phyloP scores from a whole-genome alignment of 1,139 yeast species.

The Eremothecium coryli region DNA sequence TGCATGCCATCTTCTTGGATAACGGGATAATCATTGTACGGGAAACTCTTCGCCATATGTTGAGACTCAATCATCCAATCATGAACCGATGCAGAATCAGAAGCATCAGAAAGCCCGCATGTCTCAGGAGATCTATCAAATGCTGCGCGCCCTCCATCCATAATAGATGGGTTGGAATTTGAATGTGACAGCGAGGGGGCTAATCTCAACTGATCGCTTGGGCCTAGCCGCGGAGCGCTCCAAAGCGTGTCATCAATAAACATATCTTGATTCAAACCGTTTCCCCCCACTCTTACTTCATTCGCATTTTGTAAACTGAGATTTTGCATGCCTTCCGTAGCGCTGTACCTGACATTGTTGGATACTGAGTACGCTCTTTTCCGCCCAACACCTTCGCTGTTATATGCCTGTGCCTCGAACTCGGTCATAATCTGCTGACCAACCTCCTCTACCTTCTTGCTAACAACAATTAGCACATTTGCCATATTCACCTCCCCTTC shows the following conservation, averaged over 20 bases:
- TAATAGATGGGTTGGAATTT: not conserved
- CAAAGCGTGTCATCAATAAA: constrained; percentile 28
- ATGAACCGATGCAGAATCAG: not conserved
- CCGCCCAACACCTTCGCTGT: not conserved
- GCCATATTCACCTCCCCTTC: constrained; percentile 33
- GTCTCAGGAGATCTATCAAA: not conserved
- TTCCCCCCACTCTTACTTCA: not conserved
- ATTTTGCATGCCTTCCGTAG: not conserved
- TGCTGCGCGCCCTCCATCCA: not conserved
- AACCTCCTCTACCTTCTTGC: constrained; percentile 28
- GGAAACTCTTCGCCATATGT: not conserved
- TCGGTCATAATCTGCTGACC: not conserved
- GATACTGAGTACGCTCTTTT: constrained; percentile 27
- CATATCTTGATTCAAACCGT: too few species aligned
- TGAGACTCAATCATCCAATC: not conserved
- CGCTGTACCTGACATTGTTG: not conserved
- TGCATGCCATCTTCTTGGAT: not conserved
- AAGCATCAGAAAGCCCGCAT: not conserved
- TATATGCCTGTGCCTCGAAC: not conserved
- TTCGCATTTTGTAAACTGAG: not conserved
- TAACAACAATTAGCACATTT: constrained; percentile 31
- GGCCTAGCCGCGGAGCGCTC: constrained; percentile 33
- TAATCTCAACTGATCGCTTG: constrained; percentile 32
- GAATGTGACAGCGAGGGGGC: constrained; percentile 14
- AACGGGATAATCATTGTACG: too few species aligned